phyloP scores from a whole-genome alignment of 2,329 filamentous ascomycete species.

The Fusarium paranaense region DNA sequence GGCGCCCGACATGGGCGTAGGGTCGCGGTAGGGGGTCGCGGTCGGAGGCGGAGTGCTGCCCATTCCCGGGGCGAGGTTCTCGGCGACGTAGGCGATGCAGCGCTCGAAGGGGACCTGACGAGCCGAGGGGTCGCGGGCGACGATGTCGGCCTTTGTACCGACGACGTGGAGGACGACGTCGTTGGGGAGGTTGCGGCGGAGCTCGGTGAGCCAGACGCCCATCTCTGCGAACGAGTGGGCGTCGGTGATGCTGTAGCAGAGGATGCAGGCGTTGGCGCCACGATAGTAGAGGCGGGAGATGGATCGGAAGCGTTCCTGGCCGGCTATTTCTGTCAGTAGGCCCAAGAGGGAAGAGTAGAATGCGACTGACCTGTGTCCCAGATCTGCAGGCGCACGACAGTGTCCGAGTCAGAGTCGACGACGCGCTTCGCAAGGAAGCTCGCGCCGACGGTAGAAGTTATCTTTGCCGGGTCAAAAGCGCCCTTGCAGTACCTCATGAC shows the following conservation, averaged over 20 bases:
- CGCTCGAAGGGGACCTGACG: conserved; percentile 93
- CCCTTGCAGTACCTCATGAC: conserved; percentile 82
- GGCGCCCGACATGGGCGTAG: conserved; percentile 32
- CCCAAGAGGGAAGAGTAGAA: not conserved
- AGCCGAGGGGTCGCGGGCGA: conserved; percentile 81
- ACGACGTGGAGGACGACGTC: conserved; percentile 94
- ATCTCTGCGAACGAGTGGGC: conserved; percentile 89
- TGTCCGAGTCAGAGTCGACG: conserved; percentile 85
- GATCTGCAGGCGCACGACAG: conserved; percentile 89
- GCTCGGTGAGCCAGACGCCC: conserved; percentile 89
- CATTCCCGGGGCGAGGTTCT: conserved; percentile 82
- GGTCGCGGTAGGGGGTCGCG: conserved; percentile 56
- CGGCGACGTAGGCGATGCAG: conserved; percentile 94
- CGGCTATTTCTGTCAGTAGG: conserved; percentile 60
- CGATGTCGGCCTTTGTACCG: conserved; percentile 92
- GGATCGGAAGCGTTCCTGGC: conserved; percentile 93
- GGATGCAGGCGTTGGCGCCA: conserved; percentile 91
- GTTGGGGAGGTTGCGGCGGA: conserved; percentile 80
- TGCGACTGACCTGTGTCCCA: conserved; percentile 81
- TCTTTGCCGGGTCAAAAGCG: conserved; percentile 73
- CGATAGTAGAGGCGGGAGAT: conserved; percentile 97
- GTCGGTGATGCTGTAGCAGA: conserved; percentile 95
- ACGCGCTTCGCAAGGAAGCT: conserved; percentile 85
- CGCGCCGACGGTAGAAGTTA: conserved; percentile 80
- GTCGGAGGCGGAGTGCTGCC: conserved; percentile 76